phyloP scores from a whole-genome alignment of 805 yeast species.

The Candida pseudofarinosa region DNA sequence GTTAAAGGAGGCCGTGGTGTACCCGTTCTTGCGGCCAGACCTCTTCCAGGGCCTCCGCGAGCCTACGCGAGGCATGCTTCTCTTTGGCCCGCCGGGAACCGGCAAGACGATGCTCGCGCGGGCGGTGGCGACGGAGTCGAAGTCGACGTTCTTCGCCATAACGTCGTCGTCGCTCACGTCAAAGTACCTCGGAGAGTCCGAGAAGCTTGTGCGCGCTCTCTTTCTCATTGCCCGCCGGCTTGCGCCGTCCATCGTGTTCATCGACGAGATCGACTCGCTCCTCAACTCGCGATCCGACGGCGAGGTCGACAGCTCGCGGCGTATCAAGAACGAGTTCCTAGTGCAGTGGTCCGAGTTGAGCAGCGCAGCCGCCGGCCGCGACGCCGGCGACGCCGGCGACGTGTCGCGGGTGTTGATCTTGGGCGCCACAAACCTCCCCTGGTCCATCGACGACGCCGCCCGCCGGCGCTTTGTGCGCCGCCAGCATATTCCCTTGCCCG shows the following conservation, averaged over 20 bases:
- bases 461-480: slow-evolving; percentile 87
- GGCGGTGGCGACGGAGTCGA: slow-evolving; percentile 94
- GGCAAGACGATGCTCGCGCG: slow-evolving; percentile 97
- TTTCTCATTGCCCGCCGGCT: slow-evolving; percentile 79
- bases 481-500: slow-evolving; percentile 93
- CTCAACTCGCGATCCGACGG: slow-evolving; percentile 72
- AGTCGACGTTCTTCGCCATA: slow-evolving; percentile 87
- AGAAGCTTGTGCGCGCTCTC: slow-evolving; percentile 84
- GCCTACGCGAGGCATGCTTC: slow-evolving; percentile 93
- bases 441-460: slow-evolving; percentile 98
- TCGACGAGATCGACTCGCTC: slow-evolving; percentile 93
- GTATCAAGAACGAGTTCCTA: slow-evolving; percentile 89
- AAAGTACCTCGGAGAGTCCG: slow-evolving; percentile 86
- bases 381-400: slow-evolving; percentile 43
- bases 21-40: slow-evolving; percentile 93
- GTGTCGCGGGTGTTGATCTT: slow-evolving; percentile 71
- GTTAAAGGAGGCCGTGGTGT: slow-evolving; percentile 90
- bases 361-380: slow-evolving; percentile 74
- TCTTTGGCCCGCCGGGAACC: slow-evolving; percentile 99
- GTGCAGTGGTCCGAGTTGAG: slow-evolving; percentile 94
- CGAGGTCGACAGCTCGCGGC: slow-evolving; percentile 82
- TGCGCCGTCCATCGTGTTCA: slow-evolving; percentile 91
- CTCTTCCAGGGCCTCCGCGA: slow-evolving; percentile 85
- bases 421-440: slow-evolving; percentile 94
- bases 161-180: slow-evolving; percentile 89